Conservation (phyloP, 2,329 filamentous ascomycete species). For the Mariannaea elegans region DNA sequence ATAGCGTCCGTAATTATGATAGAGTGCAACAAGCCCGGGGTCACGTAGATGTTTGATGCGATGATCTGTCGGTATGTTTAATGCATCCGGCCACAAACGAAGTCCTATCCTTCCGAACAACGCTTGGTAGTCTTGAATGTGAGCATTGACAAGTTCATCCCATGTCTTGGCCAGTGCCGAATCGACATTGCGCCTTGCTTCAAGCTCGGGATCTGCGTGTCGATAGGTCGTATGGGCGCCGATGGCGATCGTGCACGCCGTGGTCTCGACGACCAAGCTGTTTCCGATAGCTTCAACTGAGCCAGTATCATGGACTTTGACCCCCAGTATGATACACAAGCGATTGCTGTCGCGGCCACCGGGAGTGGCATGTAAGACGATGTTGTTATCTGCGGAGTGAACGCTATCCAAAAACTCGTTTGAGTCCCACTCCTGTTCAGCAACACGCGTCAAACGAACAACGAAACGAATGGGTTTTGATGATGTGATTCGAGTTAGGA, state of each 20-base stretch:
- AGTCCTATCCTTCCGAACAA: slow-evolving; percentile 30
- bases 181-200: slow-evolving; percentile 36
- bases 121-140: slow-evolving; percentile 29
- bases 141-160: slow-evolving; percentile 17
- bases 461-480: slow-evolving; percentile 34
- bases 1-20: slow-evolving; percentile 46
- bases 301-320: slow-evolving; percentile 10
- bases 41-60: slow-evolving; percentile 31
- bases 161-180: slow-evolving; percentile 31
- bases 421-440: slow-evolving; percentile 35
- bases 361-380: slow-evolving; percentile 31
- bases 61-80: slow-evolving; percentile 33
- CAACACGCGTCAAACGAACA: slow-evolving; percentile 35
- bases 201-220: slow-evolving; percentile 22
- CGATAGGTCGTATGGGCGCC: slow-evolving; percentile 38
- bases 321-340: slow-evolving; percentile 26
- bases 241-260: slow-evolving; percentile 28
- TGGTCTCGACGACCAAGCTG: slow-evolving; percentile 19
- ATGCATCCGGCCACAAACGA: slow-evolving; percentile 32
- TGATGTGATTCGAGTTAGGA: slow-evolving; percentile 38
- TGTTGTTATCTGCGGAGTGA: slow-evolving; percentile 24
- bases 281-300: slow-evolving; percentile 28
- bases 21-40: slow-evolving; percentile 38
- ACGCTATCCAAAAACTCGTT: slow-evolving; percentile 40
- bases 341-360: slow-evolving; percentile 34